These are phyloP conservation scores for Ogataea angusta DNA, from an alignment of 805 yeast genomes.

Conservation along the genomic window DNA sequence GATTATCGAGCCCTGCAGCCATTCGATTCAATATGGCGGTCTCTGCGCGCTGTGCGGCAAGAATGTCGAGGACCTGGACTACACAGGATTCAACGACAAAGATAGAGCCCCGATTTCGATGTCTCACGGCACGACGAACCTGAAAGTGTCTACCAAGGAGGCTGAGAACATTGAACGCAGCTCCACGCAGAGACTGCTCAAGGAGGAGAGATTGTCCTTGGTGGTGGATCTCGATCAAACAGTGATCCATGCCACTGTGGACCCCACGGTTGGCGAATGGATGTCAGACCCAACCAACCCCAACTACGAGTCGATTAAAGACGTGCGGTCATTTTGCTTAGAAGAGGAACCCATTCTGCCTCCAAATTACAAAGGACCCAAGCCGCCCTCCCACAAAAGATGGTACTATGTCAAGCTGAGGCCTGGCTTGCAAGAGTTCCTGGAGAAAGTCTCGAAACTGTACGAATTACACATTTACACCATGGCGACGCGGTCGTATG, in stretches of 20 bases:
- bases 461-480: constrained; percentile 95
- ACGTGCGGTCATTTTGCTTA: constrained; percentile 71
- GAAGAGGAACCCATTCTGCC: constrained; percentile 70
- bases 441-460: constrained; percentile 55
- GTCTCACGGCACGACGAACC: constrained; percentile 83
- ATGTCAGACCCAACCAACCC: constrained; percentile 82
- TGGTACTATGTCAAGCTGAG: constrained; percentile 92
- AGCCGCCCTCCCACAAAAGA: constrained; percentile 57
- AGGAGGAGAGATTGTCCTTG: constrained; percentile 68
- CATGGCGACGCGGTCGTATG: constrained; percentile 96
- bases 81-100: constrained; percentile 61
- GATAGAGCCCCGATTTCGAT: constrained; percentile 82
- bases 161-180: constrained; percentile 78
- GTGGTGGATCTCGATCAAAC: constrained; percentile 98
- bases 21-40: constrained; percentile 92
- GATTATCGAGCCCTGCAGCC: constrained; percentile 81
- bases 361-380: constrained; percentile 57
- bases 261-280: constrained; percentile 97
- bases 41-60: constrained; percentile 91
- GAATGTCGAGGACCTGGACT: constrained; percentile 70
- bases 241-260: constrained; percentile 95
- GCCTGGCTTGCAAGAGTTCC: constrained; percentile 79
- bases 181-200: constrained; percentile 57
- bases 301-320: constrained; percentile 78
- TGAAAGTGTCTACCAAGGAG: constrained; percentile 80